Percentiles rank a stretch among this genome's conserved stretches.
phyloP scores from a whole-genome alignment of 139 green algal species.

The Chlamydomonas applanata region DNA sequence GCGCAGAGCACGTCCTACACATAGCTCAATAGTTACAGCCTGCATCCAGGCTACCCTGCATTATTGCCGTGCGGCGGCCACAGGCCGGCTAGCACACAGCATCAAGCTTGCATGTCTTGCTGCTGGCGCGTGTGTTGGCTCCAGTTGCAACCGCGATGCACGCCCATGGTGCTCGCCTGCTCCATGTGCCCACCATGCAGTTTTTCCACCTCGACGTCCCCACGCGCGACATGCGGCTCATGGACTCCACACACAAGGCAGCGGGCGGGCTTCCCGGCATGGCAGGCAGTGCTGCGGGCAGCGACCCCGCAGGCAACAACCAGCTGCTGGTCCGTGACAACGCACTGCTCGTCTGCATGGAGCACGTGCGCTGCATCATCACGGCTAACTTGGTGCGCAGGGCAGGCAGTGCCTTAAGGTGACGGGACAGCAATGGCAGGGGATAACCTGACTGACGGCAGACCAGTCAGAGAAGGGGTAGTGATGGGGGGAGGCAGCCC shows the following conservation, averaged over 20 bases:
- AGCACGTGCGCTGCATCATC: conserved; percentile 80
- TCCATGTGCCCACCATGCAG: conserved; percentile 20
- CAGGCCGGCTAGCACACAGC: too few species aligned
- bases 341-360: conserved; percentile 73
- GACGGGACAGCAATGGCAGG: not conserved
- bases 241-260: conserved; percentile 59
- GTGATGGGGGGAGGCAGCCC: not conserved
- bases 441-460: not conserved
- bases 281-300: not conserved
- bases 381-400: conserved; percentile 58
- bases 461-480: not conserved
- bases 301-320: conserved; percentile 4
- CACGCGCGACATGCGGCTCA: conserved; percentile 80
- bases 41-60: not conserved
- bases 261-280: not conserved
- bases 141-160: too few species aligned
- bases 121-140: not conserved
- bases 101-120: not conserved
- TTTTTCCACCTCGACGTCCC: conserved; percentile 71
- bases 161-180: not conserved
- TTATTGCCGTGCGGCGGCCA: not conserved
- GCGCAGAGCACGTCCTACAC: too few species aligned
- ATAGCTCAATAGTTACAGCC: too few species aligned
- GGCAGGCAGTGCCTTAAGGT: not conserved
- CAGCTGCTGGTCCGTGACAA: conserved; percentile 77